phyloP scores from a whole-genome alignment of 495 filamentous ascomycete species.

The Darksidea phi region DNA sequence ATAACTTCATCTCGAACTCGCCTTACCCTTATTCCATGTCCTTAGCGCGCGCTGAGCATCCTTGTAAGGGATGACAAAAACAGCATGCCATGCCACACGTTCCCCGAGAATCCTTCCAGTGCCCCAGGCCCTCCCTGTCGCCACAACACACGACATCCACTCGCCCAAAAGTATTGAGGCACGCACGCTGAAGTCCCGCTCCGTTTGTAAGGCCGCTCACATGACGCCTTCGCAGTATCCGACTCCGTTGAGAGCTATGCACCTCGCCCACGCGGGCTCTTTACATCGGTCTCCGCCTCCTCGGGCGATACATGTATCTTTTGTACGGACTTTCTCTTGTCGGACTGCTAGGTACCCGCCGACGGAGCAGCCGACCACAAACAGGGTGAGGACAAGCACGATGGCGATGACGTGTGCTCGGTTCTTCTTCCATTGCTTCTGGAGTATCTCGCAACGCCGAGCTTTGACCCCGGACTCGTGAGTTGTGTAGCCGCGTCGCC shows the following conservation, averaged over 20 bases:
- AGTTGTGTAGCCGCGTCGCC: constrained; percentile 13
- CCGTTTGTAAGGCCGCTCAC: no score
- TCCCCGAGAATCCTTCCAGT: no score
- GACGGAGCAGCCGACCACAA: constrained; percentile 5
- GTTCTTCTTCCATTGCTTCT: constrained; percentile 12
- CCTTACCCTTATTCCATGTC: no score
- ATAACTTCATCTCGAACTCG: no score
- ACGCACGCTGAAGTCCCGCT: no score
- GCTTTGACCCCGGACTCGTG: not conserved
- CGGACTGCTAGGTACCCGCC: constrained; percentile 9
- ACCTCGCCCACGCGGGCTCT: constrained; percentile 17
- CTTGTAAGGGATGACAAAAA: no score
- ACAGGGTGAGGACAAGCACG: constrained; percentile 5
- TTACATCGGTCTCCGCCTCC: constrained; percentile 16
- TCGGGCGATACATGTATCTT: constrained; percentile 1
- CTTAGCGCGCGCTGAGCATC: no score
- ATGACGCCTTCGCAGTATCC: constrained; percentile 21
- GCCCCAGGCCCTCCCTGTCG: no score
- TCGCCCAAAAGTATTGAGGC: no score
- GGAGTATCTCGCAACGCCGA: not conserved
- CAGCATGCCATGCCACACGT: no score
- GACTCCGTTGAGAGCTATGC: constrained; percentile 8
- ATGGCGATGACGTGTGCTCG: not conserved
- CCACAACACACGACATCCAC: no score
- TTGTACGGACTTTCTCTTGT: not conserved